Percentiles rank a stretch among this genome's conserved stretches.
These are phyloP conservation scores for Apodospora peruviana DNA, from an alignment of 495 filamentous ascomycete species.

Conservation along the genomic window DNA sequence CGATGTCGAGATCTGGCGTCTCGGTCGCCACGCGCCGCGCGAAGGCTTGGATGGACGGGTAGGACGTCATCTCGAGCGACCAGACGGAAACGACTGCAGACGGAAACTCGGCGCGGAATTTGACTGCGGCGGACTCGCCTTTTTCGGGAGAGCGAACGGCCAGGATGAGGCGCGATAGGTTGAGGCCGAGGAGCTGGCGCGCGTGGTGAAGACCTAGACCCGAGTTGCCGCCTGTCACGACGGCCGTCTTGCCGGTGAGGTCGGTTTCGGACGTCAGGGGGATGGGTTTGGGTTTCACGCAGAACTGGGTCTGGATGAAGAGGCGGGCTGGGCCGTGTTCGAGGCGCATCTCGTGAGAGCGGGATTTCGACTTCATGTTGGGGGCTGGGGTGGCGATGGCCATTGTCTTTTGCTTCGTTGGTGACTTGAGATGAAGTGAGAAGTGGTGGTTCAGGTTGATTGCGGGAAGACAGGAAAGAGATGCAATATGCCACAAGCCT, in stretches of 20 bases:
- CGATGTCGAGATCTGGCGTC: conserved; percentile 40
- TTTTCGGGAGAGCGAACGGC: conserved; percentile 13
- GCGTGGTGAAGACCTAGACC: conserved; percentile 47
- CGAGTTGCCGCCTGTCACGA: conserved; percentile 51
- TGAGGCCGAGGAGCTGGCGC: conserved; percentile 23
- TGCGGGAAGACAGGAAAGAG: too few species aligned
- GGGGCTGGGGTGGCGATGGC: background rate
- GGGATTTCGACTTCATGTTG: background rate
- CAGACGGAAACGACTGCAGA: conserved; percentile 45
- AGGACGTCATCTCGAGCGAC: conserved; percentile 45
- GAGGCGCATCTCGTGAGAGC: conserved; percentile 4
- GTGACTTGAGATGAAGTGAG: background rate
- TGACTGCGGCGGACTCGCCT: background rate
- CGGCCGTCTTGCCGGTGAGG: conserved; percentile 33
- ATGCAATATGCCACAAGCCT: too few species aligned
- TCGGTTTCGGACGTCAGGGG: conserved; percentile 3
- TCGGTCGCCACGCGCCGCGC: conserved; percentile 26
- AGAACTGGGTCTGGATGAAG: conserved; percentile 7
- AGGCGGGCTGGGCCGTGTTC: background rate
- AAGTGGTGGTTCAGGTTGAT: background rate
- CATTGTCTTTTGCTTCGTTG: background rate
- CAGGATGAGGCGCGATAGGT: conserved; percentile 2
- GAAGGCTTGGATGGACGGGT: conserved; percentile 43
- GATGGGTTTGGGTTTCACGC: background rate
- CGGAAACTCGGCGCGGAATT: background rate